Percentiles rank a stretch among this genome's conserved stretches.
Conservation (phyloP, 2,329 filamentous ascomycete species). For the Didymella arachidicola region DNA sequence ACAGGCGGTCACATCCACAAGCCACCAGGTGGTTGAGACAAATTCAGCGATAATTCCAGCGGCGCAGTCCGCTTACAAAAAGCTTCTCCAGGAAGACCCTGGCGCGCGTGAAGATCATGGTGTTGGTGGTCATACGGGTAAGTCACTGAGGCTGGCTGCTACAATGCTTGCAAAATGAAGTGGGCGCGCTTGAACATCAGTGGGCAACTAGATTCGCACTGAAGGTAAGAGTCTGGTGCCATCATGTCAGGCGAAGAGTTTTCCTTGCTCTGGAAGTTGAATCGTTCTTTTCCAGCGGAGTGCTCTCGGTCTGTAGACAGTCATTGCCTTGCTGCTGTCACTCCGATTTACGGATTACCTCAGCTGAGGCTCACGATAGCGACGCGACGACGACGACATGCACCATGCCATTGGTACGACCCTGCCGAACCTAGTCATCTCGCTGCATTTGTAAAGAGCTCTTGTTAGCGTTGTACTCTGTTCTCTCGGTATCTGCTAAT, state of each 20-base stretch:
- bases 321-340: neutral
- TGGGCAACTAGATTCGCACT: neutral
- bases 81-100: neutral
- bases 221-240: neutral
- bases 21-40: slow-evolving; percentile 5
- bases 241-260: neutral
- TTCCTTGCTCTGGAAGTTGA: neutral
- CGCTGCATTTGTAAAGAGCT: neutral
- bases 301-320: neutral
- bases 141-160: neutral
- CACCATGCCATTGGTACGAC: neutral
- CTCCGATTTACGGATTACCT: neutral
- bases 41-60: slow-evolving; percentile 5
- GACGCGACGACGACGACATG: neutral
- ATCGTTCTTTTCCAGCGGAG: neutral
- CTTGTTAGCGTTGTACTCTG: neutral
- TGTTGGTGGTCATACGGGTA: neutral
- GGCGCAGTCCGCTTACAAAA: neutral
- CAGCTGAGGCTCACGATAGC: neutral
- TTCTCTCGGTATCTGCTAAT: too few species aligned
- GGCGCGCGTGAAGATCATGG: neutral
- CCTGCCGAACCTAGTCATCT: neutral
- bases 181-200: neutral
- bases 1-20: neutral
- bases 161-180: neutral